These are phyloP conservation scores for Alectoria sarmentosa DNA, from an alignment of 495 filamentous ascomycete genomes.

Conservation along the genomic window DNA sequence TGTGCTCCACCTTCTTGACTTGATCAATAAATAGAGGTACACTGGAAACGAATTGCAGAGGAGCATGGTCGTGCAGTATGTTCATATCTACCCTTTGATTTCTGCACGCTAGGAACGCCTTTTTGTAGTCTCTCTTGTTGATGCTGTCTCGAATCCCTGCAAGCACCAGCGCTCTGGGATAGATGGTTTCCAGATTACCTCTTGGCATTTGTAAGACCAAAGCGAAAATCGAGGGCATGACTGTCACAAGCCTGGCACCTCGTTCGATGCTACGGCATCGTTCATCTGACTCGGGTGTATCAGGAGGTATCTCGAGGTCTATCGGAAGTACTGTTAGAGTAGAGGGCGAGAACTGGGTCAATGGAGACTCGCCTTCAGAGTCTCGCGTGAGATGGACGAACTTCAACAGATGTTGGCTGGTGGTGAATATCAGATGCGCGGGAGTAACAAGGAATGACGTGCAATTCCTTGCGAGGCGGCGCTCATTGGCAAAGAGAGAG, in stretches of 20 bases:
- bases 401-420: conserved; percentile 82
- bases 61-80: conserved; percentile 89
- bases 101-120: conserved; percentile 79
- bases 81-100: conserved; percentile 97
- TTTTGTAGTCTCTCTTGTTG: conserved; percentile 68
- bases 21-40: conserved; percentile 77
- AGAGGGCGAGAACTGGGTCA: neutral
- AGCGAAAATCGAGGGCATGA: conserved; percentile 78
- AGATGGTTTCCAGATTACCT: conserved; percentile 94
- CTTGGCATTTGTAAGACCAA: conserved; percentile 87
- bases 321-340: conserved; percentile 21
- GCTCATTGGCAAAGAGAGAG: conserved; percentile 68
- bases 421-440: conserved; percentile 85
- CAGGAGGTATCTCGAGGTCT: conserved; percentile 75
- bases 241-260: conserved; percentile 77
- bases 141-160: conserved; percentile 79
- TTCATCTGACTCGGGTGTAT: conserved; percentile 88
- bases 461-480: conserved; percentile 69
- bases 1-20: conserved; percentile 72
- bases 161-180: conserved; percentile 83
- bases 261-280: conserved; percentile 88
- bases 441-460: conserved; percentile 81
- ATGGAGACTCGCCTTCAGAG: conserved; percentile 45
- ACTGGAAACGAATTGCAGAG: conserved; percentile 71
- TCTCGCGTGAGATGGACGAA: conserved; percentile 72